Evolutionary conservation across 139 green algal genomes (phyloP).

Genomic region (Chlamydomonas urium): DNA sequence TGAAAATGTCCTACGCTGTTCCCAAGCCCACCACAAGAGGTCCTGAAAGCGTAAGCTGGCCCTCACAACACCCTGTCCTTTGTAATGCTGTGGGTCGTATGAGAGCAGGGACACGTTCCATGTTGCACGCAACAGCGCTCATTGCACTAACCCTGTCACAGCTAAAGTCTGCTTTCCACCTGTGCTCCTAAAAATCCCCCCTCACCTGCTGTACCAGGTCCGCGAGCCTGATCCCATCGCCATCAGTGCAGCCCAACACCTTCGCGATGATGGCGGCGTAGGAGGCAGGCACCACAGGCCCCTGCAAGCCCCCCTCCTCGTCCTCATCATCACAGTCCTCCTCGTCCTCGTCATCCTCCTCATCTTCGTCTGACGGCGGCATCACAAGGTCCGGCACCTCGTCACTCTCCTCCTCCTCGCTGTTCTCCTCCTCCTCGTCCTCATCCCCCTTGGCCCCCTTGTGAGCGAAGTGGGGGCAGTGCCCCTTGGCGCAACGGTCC

Average conservation of each 20-base stretch:
- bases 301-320: conserved; percentile 1
- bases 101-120: too few relatives aligned
- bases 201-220: conserved; percentile 7
- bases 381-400: not conserved
- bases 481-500: not conserved
- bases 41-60: too few relatives aligned
- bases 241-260: not conserved
- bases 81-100: too few relatives aligned
- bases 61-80: too few relatives aligned
- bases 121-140: too few relatives aligned
- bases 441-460: conserved; percentile 3
- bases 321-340: conserved; percentile 3
- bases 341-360: conserved; percentile 11
- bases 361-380: not conserved
- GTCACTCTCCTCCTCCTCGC: not conserved
- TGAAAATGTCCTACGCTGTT: not conserved
- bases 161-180: too few relatives aligned
- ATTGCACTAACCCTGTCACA: too few relatives aligned
- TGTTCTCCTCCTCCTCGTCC: conserved; percentile 5
- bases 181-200: too few relatives aligned
- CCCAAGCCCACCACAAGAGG: too few relatives aligned
- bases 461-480: not conserved
- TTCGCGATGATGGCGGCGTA: not conserved
- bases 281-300: conserved; percentile 1
- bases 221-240: not conserved